Evolutionary conservation across 352 stramenopile species (phyloP).

Genomic region (Globisporangium acanthophoron): DNA sequence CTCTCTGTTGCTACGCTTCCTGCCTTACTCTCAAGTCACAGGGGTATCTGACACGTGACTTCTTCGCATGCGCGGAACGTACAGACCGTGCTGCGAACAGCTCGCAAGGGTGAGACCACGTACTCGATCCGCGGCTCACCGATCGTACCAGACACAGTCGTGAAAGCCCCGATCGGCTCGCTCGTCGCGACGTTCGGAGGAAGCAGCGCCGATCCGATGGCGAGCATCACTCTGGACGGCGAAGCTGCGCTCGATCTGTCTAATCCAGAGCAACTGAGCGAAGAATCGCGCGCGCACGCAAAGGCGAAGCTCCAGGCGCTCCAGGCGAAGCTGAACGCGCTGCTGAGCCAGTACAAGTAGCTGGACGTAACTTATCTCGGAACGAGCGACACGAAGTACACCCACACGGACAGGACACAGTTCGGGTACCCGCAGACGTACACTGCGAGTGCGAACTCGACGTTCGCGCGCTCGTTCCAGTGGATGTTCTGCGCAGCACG

Average conservation of each 20-base stretch:
- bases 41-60: not conserved
- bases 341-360: conserved; percentile 59
- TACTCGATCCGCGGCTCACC: conserved; percentile 71
- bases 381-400: conserved; percentile 84
- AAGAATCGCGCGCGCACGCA: conserved; percentile 46
- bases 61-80: too few species aligned
- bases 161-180: conserved; percentile 44
- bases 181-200: conserved; percentile 61
- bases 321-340: conserved; percentile 58
- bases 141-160: conserved; percentile 48
- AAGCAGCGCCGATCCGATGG: conserved; percentile 28
- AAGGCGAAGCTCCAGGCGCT: conserved; percentile 61
- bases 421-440: conserved; percentile 84
- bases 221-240: conserved; percentile 56
- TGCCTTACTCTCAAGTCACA: not conserved
- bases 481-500: conserved; percentile 72
- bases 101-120: conserved; percentile 63
- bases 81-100: conserved; percentile 55
- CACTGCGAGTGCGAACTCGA: conserved; percentile 90
- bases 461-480: conserved; percentile 69
- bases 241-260: conserved; percentile 59
- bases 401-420: conserved; percentile 89
- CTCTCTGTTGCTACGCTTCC: not conserved
- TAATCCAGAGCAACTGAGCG: conserved; percentile 52
- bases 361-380: conserved; percentile 15